Percentiles rank a stretch among this genome's conserved stretches.
These are phyloP conservation scores for Aquilaria agallochum DNA, from an alignment of 441 rosid species.

Conservation along the genomic window DNA sequence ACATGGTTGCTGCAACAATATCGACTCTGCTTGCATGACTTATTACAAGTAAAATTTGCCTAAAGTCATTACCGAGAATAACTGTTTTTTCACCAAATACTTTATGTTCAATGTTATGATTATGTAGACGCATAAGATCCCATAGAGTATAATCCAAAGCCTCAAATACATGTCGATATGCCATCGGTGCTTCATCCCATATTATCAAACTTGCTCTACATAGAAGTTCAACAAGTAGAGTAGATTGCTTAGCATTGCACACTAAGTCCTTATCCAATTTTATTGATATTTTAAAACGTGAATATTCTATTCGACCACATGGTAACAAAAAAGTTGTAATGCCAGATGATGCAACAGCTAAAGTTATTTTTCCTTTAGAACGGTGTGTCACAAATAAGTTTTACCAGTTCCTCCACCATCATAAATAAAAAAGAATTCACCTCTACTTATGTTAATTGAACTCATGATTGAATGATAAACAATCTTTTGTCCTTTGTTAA, in stretches of 20 bases:
- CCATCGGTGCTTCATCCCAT: slow-evolving; percentile 6
- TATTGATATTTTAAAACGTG: not conserved
- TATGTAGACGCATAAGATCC: not conserved
- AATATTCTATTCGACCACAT: not conserved
- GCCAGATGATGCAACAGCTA: not conserved
- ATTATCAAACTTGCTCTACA: not conserved
- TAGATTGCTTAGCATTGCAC: not conserved
- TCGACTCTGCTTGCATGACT: slow-evolving; percentile 1
- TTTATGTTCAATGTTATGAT: not conserved
- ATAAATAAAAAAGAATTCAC: too few relatives aligned
- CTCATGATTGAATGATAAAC: not conserved
- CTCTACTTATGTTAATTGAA: not conserved
- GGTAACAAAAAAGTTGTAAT: not conserved
- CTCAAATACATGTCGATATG: slow-evolving; percentile 1
- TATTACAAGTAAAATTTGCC: not conserved
- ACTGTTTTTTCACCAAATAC: slow-evolving; percentile 7
- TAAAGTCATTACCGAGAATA: slow-evolving; percentile 1
- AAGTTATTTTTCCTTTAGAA: not conserved
- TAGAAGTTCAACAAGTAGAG: not conserved
- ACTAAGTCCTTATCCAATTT: not conserved
- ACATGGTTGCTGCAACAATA: not conserved
- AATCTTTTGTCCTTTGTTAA: not conserved
- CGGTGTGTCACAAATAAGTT: not conserved
- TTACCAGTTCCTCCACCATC: not conserved
- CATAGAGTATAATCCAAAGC: not conserved